These are phyloP conservation scores for Zea luxurians DNA, from an alignment of 176 grass and related monocot species.

Conservation along the genomic window DNA sequence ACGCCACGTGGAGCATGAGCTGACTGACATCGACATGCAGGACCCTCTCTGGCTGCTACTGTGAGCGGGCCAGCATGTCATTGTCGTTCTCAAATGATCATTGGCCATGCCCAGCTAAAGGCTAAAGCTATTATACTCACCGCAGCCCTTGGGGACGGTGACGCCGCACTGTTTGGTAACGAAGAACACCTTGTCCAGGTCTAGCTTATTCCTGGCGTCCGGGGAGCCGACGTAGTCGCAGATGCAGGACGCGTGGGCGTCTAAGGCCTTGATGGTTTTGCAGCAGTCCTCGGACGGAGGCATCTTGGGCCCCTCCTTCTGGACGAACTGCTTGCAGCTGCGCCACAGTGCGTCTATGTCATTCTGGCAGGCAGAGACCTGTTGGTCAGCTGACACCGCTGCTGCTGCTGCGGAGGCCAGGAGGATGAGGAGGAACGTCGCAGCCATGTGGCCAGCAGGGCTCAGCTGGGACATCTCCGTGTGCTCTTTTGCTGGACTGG, in stretches of 20 bases:
- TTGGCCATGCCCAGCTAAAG: neutral
- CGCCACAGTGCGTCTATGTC: slow-evolving; percentile 18
- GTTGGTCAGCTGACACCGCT: neutral
- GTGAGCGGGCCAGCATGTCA: neutral
- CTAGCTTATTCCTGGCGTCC: neutral
- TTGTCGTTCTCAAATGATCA: neutral
- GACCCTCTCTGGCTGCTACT: neutral
- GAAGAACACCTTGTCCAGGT: slow-evolving; percentile 35
- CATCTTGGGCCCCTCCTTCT: neutral
- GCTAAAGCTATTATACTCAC: slow-evolving; percentile 1
- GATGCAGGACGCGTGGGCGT: slow-evolving; percentile 3
- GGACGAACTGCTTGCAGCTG: slow-evolving; percentile 28
- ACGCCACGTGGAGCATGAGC: neutral
- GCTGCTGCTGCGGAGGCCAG: neutral
- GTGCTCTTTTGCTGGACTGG: neutral
- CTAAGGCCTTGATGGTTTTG: neutral
- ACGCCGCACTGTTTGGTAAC: slow-evolving; percentile 24
- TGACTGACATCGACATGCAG: neutral
- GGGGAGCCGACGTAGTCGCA: slow-evolving; percentile 31
- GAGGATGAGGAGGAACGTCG: slow-evolving; percentile 17
- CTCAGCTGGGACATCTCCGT: slow-evolving; percentile 27
- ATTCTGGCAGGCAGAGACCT: neutral
- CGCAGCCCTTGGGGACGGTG: slow-evolving; percentile 10
- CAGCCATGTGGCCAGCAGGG: neutral
- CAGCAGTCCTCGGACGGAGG: slow-evolving; percentile 21